phyloP scores from a whole-genome alignment of 2,329 filamentous ascomycete species.

The Tolypocladium tropicale region DNA sequence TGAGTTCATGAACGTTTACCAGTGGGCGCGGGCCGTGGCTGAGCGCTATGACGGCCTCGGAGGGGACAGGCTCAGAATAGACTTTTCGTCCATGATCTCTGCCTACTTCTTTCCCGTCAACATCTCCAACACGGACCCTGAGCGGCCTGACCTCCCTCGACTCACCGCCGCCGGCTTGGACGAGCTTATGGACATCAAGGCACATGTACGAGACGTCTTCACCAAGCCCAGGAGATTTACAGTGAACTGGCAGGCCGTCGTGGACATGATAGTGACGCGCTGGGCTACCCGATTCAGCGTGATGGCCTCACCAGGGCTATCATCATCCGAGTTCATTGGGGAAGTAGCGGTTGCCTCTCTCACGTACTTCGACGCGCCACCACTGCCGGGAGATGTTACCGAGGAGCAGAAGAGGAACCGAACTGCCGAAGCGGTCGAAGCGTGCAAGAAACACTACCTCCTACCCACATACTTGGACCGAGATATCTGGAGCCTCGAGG shows the following conservation, averaged over 20 bases:
- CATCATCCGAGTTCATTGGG: conserved; percentile 17
- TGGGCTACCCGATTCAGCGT: conserved; percentile 45
- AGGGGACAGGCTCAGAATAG: conserved; percentile 25
- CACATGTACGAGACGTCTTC: conserved; percentile 34
- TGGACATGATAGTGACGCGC: conserved; percentile 54
- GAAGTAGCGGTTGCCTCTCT: conserved; percentile 11
- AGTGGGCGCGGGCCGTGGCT: conserved; percentile 29
- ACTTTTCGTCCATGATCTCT: conserved; percentile 41
- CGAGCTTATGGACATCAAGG: conserved; percentile 24
- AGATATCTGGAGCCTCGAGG: conserved; percentile 25
- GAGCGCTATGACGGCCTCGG: conserved; percentile 37
- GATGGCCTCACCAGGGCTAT: conserved; percentile 19
- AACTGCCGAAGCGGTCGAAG: conserved; percentile 25
- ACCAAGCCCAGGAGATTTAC: conserved; percentile 15
- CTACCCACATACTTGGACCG: conserved; percentile 12
- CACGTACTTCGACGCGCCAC: conserved; percentile 25
- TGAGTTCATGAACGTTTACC: conserved; percentile 20
- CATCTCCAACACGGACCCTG: conserved; percentile 29
- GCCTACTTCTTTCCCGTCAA: conserved; percentile 41
- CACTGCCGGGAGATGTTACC: conserved; percentile 11
- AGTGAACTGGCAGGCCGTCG: conserved; percentile 55
- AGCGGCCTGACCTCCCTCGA: conserved; percentile 22
- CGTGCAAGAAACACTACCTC: conserved; percentile 38
- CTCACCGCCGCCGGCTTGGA: conserved; percentile 15
- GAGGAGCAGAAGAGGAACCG: conserved; percentile 12